phyloP scores from a whole-genome alignment of 2,329 filamentous ascomycete species.

The Neoscytalidium dimidiatum region DNA sequence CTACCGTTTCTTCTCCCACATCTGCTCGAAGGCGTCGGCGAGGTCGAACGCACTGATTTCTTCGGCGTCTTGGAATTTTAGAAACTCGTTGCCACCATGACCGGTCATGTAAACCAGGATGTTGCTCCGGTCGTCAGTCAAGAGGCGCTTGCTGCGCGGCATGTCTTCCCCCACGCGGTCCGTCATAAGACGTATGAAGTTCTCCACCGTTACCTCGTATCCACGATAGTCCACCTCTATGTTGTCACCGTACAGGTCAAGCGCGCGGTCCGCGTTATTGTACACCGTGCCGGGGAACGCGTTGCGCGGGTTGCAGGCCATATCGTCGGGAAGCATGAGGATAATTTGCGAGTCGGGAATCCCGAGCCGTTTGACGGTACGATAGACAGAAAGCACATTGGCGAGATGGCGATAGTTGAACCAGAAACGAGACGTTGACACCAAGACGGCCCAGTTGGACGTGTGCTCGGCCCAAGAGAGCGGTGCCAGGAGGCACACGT shows the following conservation, averaged over 20 bases:
- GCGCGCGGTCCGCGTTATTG: slow-evolving; percentile 93
- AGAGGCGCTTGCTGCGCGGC: slow-evolving; percentile 86
- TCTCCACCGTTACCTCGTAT: slow-evolving; percentile 98
- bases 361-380: slow-evolving; percentile 94
- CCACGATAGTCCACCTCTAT: slow-evolving; percentile 98
- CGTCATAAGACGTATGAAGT: slow-evolving; percentile 93
- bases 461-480: slow-evolving; percentile 71
- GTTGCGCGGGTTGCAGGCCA: slow-evolving; percentile 98
- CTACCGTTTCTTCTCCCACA: slow-evolving; percentile 98
- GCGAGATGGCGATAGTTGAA: slow-evolving; percentile 99
- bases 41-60: slow-evolving; percentile 96
- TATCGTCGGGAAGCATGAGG: slow-evolving; percentile 99
- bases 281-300: slow-evolving; percentile 97
- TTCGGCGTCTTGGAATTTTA: slow-evolving; percentile 98
- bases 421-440: slow-evolving; percentile 98
- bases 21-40: slow-evolving; percentile 96
- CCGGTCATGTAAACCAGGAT: slow-evolving; percentile 99
- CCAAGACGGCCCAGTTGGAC: slow-evolving; percentile 98
- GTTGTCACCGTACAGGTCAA: slow-evolving; percentile 97
- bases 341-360: slow-evolving; percentile 99
- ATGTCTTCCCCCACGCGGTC: slow-evolving; percentile 94
- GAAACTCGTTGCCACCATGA: slow-evolving; percentile 94
- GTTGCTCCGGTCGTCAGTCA: slow-evolving; percentile 94
- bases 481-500: slow-evolving; percentile 1
- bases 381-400: slow-evolving; percentile 96